Conservation (phyloP, 176 grass and related monocot species). For the Elymus sibiricus region DNA sequence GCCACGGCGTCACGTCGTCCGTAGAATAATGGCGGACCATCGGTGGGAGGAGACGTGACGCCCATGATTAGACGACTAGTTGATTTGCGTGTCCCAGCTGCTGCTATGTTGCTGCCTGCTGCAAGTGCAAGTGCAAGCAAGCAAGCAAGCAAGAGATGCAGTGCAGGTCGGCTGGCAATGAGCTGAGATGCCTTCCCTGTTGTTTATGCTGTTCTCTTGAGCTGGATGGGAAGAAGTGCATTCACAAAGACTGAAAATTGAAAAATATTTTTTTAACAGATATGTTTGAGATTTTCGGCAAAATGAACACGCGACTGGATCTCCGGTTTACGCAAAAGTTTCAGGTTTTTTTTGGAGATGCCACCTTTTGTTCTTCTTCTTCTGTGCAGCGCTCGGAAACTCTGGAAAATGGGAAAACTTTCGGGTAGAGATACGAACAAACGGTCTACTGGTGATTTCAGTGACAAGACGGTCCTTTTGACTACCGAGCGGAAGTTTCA, state of each 20-base stretch:
- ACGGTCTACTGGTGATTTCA: slow-evolving; percentile 10
- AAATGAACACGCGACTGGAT: background rate
- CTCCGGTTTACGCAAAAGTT: too few species aligned
- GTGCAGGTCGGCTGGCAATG: background rate
- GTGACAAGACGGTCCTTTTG: slow-evolving; percentile 18
- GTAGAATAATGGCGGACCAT: slow-evolving; percentile 48
- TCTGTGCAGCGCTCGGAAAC: background rate
- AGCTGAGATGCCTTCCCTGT: slow-evolving; percentile 1
- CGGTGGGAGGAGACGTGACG: slow-evolving; percentile 33
- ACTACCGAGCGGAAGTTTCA: slow-evolving; percentile 21
- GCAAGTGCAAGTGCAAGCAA: background rate
- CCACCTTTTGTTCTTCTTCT: too few species aligned
- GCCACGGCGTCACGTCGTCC: slow-evolving; percentile 56
- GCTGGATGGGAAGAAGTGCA: background rate
- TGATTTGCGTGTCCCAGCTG: slow-evolving; percentile 26
- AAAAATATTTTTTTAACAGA: background rate
- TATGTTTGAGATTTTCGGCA: background rate
- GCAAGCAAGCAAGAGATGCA: background rate
- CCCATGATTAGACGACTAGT: slow-evolving; percentile 44
- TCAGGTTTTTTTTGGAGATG: background rate
- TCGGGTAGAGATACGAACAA: background rate
- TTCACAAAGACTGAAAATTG: background rate
- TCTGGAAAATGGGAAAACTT: slow-evolving; percentile 2
- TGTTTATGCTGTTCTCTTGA: slow-evolving; percentile 25
- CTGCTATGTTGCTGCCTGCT: background rate